Base-by-base conservation (phyloP, 768 basidiomycete species). In the Boletus sp. region DNA sequence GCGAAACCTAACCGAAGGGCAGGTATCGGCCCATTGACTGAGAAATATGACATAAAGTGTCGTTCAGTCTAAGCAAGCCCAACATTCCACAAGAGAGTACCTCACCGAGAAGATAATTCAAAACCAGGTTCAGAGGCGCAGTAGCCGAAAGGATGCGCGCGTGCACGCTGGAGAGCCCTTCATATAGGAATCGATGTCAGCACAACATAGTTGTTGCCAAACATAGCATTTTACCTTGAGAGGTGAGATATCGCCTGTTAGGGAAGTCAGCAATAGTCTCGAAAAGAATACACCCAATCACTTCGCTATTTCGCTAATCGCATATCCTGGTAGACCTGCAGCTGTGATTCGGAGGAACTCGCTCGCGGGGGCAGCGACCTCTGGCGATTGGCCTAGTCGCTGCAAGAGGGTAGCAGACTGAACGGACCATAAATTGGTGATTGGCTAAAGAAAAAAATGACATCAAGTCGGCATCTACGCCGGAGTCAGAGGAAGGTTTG, bases 251-350 rank as follows among this genome's bases (percentile, higher is more conserved):
- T 41, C 45, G 62, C 48, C 66, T 67, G 27, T 19, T 5, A 21
- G 6, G 7, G n/a, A 11, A 6, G 40, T 66, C 34, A 65, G 52
- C 23, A 45, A 4, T 14, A 5, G 19, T 42, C 10, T 23, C 38
- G 5, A 34, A 45, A 10, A 42, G 14, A 23, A 38, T 27, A 30
- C 8, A 25, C 9, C 1, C 1, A 25, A 48, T 56, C 50, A 74
- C 71, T 77, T 76, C 27, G 74, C 64, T 50, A 80, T 66, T 49
- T 73, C 67, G 35, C 75, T 72, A 32, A 75, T 70, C 11, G 71
- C 75, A 59, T 80, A 80, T 21, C 78, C 78, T 3, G 77, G 79
- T 34, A 80, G 67, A 45, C 78, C 77, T 29, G 77, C 56, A 11
- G 68, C 70, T 8, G 75, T 61, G 56, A 71, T 66, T 35, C 60